Conservation (phyloP, 2,329 filamentous ascomycete species). For the Trichoderma atrobrunneum region DNA sequence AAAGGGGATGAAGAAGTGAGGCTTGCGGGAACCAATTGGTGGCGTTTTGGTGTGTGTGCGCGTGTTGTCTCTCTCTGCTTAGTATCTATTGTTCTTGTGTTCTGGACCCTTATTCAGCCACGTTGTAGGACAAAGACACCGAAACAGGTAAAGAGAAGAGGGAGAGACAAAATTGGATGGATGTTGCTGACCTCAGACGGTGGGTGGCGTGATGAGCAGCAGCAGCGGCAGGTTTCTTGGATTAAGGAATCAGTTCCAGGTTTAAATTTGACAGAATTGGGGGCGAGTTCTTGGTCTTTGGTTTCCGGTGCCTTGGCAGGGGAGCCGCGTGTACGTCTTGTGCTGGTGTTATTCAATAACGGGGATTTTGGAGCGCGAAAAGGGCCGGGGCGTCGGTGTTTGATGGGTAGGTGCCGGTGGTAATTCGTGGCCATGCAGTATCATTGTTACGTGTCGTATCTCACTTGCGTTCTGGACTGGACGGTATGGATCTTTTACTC, state of each 20-base stretch:
- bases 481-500: neutral
- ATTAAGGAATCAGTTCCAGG: neutral
- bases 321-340: neutral
- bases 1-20: neutral
- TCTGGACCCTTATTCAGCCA: neutral
- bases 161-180: neutral
- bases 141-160: neutral
- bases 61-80: neutral
- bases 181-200: neutral
- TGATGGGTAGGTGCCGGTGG: neutral
- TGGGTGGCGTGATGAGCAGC: neutral
- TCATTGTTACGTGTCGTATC: constrained; percentile 6
- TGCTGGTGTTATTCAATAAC: neutral
- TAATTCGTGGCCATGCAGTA: neutral
- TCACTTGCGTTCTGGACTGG: neutral
- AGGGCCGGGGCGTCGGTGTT: neutral
- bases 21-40: neutral
- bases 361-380: neutral
- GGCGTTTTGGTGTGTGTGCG: neutral
- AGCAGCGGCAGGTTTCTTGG: neutral
- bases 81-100: neutral
- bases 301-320: neutral
- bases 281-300: neutral
- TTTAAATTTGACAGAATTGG: neutral
- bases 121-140: neutral